Conservation (phyloP, 78 protist genomes). For the Chrysochromulina tobinii region DNA sequence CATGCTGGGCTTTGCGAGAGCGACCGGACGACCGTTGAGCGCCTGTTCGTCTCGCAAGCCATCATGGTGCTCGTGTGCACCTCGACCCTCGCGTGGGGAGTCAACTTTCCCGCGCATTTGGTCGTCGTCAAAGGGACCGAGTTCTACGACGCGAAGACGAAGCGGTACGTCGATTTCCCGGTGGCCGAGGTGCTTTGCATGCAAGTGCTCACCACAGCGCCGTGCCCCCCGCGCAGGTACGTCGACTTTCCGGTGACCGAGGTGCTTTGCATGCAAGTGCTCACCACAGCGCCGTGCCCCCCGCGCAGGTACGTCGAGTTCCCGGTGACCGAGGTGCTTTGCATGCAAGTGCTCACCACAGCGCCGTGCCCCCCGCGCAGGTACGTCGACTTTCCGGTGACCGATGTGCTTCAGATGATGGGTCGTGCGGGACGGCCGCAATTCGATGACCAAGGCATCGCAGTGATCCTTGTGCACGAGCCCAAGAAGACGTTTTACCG, state of each 20-base stretch:
- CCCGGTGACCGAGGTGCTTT: no score
- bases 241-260: conserved; percentile 96
- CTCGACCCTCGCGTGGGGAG: conserved; percentile 99
- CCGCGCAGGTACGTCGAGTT: conserved; percentile 61
- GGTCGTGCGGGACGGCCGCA: conserved; percentile 99
- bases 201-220: no score
- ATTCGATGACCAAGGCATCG: conserved; percentile 86
- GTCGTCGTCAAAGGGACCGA: conserved; percentile 98
- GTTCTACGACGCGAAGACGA: conserved; percentile 65
- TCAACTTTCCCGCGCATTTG: conserved; percentile 98
- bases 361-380: not conserved
- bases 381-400: conserved; percentile 93
- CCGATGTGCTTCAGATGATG: conserved; percentile 99
- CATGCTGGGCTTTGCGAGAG: conserved; percentile 94
- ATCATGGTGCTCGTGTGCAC: conserved; percentile 92
- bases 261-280: no score
- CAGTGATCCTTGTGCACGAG: conserved; percentile 86
- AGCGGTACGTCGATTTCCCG: conserved; percentile 45
- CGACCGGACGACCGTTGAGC: conserved; percentile 63
- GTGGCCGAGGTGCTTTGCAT: no score
- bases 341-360: no score
- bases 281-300: no score
- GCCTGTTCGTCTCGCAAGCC: not conserved
- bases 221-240: conserved; percentile 46
- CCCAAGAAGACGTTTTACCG: conserved; percentile 93